Evolutionary conservation across 129 eudicot genomes (phyloP).

Genomic region (Smallanthus sonchifolius): DNA sequence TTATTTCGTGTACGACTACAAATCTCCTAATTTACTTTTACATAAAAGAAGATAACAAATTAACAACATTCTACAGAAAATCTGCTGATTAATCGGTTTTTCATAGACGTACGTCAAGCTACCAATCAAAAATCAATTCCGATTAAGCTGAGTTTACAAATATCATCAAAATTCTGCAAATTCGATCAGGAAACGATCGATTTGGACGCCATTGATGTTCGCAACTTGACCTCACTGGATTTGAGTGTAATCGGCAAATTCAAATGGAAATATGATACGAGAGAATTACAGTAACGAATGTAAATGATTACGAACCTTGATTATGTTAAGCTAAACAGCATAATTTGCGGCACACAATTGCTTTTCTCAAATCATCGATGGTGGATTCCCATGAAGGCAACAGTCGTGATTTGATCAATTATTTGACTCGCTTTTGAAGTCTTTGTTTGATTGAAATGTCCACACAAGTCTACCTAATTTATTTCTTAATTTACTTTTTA

Average conservation of each 20-base stretch:
- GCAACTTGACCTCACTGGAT: background rate
- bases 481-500: background rate
- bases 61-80: background rate
- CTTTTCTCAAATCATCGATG: background rate
- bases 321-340: background rate
- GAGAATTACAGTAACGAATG: background rate
- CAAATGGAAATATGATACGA: background rate
- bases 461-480: conserved; percentile 7
- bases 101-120: conserved; percentile 8
- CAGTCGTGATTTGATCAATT: background rate
- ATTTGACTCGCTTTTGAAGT: conserved; percentile 5
- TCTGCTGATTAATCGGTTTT: background rate
- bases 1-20: conserved; percentile 16
- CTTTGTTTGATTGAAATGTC: background rate
- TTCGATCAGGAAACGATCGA: background rate
- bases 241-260: background rate
- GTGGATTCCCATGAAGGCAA: conserved; percentile 14
- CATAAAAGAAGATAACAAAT: background rate
- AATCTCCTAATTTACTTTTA: background rate
- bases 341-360: conserved; percentile 2
- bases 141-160: background rate
- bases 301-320: conserved; percentile 21
- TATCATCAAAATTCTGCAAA: conserved; percentile 5
- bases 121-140: background rate
- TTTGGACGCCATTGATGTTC: background rate